These are phyloP conservation scores for Tagetes erecta DNA, from an alignment of 129 eudicot genomes.

Conservation along the genomic window DNA sequence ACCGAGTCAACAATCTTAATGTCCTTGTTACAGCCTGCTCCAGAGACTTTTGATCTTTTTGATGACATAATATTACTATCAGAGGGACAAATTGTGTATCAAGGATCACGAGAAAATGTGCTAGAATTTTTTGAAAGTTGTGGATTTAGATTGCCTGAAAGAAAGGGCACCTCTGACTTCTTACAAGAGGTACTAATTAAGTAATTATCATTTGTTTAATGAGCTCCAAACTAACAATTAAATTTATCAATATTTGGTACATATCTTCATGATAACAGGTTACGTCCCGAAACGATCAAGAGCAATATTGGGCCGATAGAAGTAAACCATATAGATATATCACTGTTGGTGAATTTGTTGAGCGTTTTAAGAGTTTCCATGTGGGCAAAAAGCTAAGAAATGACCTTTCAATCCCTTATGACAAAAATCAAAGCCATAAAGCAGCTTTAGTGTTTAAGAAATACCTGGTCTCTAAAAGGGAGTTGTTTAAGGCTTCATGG, in stretches of 20 bases:
- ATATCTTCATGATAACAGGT: constrained; percentile 43
- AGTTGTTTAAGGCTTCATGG: constrained; percentile 67
- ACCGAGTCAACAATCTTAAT: constrained; percentile 71
- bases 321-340: constrained; percentile 55
- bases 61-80: constrained; percentile 77
- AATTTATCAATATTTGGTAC: background rate
- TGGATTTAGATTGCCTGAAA: constrained; percentile 77
- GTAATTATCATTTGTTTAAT: background rate
- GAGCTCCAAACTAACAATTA: background rate
- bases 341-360: constrained; percentile 55
- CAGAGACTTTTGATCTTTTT: constrained; percentile 82
- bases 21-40: constrained; percentile 91
- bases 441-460: constrained; percentile 62
- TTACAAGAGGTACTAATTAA: constrained; percentile 71
- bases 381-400: constrained; percentile 51
- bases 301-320: constrained; percentile 75
- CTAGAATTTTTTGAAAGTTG: constrained; percentile 73
- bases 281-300: constrained; percentile 78
- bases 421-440: constrained; percentile 52
- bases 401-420: constrained; percentile 64
- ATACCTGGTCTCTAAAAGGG: constrained; percentile 51
- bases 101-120: constrained; percentile 74
- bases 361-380: constrained; percentile 54
- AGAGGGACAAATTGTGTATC: constrained; percentile 83
- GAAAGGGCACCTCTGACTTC: constrained; percentile 85